Percentiles rank a stretch among this genome's conserved stretches.
Conservation (phyloP, 768 basidiomycete genomes). For the Trametes villosa region DNA sequence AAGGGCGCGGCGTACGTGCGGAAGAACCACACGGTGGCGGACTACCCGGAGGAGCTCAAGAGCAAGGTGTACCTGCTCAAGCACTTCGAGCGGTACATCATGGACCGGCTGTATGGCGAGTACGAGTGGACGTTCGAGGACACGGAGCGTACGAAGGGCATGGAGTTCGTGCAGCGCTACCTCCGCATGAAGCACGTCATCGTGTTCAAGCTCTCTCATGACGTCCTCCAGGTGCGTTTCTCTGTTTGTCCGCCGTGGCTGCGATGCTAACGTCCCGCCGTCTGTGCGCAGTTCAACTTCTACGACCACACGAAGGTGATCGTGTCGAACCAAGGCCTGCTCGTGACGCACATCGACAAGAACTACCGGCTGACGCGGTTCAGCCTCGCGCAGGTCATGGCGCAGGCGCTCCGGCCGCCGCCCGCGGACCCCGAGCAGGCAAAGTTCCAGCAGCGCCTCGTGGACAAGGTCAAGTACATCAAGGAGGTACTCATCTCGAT, state of each 20-base stretch:
- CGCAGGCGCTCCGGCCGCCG: conserved; percentile 47
- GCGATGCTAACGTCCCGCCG: conserved; percentile 10
- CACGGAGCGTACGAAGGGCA: conserved; percentile 66
- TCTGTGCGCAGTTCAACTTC: conserved; percentile 84
- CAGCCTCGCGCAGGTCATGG: conserved; percentile 74
- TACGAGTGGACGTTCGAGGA: conserved; percentile 85
- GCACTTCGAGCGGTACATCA: conserved; percentile 95
- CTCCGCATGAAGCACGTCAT: conserved; percentile 97
- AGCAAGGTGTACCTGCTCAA: conserved; percentile 91
- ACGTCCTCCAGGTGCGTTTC: conserved; percentile 86
- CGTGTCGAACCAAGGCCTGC: conserved; percentile 76
- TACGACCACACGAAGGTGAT: conserved; percentile 97
- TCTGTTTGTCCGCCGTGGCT: not conserved
- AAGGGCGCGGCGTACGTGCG: conserved; percentile 71
- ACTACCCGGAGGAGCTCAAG: conserved; percentile 82
- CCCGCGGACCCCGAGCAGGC: conserved; percentile 54
- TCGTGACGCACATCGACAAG: conserved; percentile 92
- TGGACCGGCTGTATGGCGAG: conserved; percentile 84
- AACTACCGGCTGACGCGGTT: conserved; percentile 77
- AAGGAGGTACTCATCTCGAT: conserved; percentile 82
- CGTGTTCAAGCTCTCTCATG: conserved; percentile 95
- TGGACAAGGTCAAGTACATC: conserved; percentile 86
- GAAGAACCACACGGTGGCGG: conserved; percentile 68
- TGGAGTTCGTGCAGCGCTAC: conserved; percentile 97
- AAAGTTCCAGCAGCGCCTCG: conserved; percentile 64